phyloP scores from a whole-genome alignment of 331 rosid species.

The Rosa hybrid region DNA sequence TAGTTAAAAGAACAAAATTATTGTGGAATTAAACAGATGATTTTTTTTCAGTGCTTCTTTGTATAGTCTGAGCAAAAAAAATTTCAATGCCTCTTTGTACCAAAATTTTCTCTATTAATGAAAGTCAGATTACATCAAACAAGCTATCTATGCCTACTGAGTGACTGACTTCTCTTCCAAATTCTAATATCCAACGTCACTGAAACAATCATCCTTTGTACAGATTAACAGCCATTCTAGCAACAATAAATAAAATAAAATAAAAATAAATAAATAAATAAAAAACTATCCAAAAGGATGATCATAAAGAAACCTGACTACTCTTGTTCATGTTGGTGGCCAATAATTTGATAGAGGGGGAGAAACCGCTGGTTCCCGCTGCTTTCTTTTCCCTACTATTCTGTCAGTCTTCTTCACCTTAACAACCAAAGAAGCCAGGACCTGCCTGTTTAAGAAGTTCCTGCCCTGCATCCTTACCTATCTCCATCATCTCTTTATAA shows the following conservation, averaged over 20 bases:
- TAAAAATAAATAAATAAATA: background rate
- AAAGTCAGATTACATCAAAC: constrained; percentile 5
- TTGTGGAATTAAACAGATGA: background rate
- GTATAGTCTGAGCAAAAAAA: constrained; percentile 14
- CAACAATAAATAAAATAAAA: background rate
- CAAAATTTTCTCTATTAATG: background rate
- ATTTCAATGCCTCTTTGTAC: too few relatives aligned
- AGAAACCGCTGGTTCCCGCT: background rate
- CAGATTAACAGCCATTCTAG: background rate
- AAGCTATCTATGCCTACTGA: background rate
- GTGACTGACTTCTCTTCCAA: constrained; percentile 18
- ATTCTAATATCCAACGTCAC: constrained; percentile 15
- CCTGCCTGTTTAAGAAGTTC: constrained; percentile 83
- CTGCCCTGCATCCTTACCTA: constrained; percentile 80
- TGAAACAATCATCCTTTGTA: constrained; percentile 1
- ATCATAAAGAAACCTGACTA: background rate
- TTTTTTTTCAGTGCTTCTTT: too few relatives aligned
- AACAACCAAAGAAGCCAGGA: constrained; percentile 63
- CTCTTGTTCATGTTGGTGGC: background rate
- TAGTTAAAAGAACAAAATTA: too few relatives aligned
- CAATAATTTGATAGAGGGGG: background rate
- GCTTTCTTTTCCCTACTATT: background rate
- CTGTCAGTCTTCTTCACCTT: background rate
- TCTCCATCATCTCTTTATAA: constrained; percentile 65
- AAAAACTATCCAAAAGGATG: constrained; percentile 8